A percentile compares a stretch with the other conserved stretches of the same genome.
These are phyloP conservation scores for Citrus maxima DNA, from an alignment of 345 rosid genomes.

Conservation along the genomic window DNA sequence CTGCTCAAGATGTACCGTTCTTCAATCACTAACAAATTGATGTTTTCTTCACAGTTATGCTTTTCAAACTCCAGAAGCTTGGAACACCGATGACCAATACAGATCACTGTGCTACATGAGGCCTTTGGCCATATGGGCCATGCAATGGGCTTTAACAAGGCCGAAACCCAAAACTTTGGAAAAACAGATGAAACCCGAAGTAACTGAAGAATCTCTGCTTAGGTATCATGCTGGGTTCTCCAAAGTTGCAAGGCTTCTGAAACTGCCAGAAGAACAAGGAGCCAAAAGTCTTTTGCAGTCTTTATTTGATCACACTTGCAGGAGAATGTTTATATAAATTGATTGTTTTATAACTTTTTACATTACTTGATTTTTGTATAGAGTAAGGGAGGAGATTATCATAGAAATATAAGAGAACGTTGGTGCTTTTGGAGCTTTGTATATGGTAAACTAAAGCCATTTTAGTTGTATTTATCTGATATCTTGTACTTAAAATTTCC, in stretches of 20 bases:
- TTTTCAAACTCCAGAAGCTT: constrained; percentile 91
- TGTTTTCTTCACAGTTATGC: constrained; percentile 47
- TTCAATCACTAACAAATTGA: not conserved
- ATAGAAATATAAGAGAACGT: not conserved
- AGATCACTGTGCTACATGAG: constrained; percentile 79
- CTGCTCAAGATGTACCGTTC: not conserved
- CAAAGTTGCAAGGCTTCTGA: constrained; percentile 68
- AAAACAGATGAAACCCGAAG: constrained; percentile 26
- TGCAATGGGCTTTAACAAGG: constrained; percentile 84
- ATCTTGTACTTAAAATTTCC: too few relatives aligned
- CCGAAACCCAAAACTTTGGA: constrained; percentile 31
- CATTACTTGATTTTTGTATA: not conserved
- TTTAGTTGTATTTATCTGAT: too few relatives aligned
- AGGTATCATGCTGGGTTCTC: constrained; percentile 52
- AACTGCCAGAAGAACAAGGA: constrained; percentile 41
- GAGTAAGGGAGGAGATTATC: not conserved
- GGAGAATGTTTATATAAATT: constrained; percentile 32
- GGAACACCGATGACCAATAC: constrained; percentile 64
- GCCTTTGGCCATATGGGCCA: constrained; percentile 90
- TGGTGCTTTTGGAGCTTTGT: not conserved
- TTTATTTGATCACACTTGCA: constrained; percentile 61
- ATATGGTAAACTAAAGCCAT: not conserved
- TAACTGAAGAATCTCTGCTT: constrained; percentile 28
- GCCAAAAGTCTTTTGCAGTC: constrained; percentile 49
- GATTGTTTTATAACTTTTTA: too few relatives aligned